These are phyloP conservation scores for Beauveria medogensis DNA, from an alignment of 2,329 filamentous ascomycete genomes.

Conservation along the genomic window DNA sequence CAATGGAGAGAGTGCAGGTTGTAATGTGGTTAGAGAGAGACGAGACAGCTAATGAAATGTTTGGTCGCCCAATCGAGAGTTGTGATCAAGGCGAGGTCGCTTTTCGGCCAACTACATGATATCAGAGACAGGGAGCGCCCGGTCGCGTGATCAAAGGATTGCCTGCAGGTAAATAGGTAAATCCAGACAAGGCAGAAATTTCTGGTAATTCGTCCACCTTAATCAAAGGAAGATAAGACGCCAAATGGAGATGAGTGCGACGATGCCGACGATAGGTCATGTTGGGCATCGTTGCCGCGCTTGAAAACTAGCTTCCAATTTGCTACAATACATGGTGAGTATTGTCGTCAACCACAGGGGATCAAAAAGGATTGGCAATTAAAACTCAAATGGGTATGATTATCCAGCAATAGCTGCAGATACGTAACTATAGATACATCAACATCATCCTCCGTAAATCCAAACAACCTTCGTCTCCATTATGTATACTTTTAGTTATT, in stretches of 20 bases:
- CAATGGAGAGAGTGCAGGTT: background rate
- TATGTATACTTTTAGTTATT: background rate
- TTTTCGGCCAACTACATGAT: no score
- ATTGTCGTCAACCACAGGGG: no score
- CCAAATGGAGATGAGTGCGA: background rate
- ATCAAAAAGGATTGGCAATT: background rate
- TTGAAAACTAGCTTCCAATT: no score
- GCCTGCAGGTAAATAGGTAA: no score
- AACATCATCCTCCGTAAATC: background rate
- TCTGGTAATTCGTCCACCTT: no score
- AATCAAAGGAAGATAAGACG: background rate
- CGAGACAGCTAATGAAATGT: background rate
- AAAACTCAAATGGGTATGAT: constrained; percentile 10
- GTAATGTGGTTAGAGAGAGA: background rate
- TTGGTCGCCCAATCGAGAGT: no score
- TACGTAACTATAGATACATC: constrained; percentile 6
- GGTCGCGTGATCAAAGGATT: no score
- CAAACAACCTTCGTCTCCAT: background rate
- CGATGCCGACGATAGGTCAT: background rate
- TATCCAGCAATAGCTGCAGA: background rate
- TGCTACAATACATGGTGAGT: no score
- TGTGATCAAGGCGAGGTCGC: no score
- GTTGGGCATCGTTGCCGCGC: background rate
- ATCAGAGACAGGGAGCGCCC: no score
- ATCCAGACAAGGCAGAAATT: no score